Conservation (phyloP, 106 monocot genomes). For the Dioscorea zingiberensis region DNA sequence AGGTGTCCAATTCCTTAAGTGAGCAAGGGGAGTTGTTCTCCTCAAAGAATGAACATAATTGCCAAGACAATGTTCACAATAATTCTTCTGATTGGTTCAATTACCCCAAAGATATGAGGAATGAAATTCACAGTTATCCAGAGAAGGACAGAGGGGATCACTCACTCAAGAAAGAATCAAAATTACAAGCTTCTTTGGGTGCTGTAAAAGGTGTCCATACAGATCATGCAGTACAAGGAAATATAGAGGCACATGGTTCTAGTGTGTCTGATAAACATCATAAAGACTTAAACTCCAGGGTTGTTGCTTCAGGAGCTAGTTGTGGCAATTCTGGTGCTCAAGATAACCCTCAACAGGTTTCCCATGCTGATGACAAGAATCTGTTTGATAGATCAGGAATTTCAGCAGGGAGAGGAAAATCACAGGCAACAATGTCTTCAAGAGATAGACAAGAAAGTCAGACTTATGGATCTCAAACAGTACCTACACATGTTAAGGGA, state of each 20-base stretch:
- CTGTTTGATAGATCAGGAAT: slow-evolving; percentile 5
- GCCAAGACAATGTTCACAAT: neutral
- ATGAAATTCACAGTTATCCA: neutral
- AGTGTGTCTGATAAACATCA: neutral
- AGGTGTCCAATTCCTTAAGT: slow-evolving; percentile 9
- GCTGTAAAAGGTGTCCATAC: neutral
- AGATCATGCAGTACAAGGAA: neutral
- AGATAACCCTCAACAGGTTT: neutral
- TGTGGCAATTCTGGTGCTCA: neutral
- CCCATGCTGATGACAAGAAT: neutral
- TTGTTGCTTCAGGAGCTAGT: neutral
- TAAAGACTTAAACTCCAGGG: neutral
- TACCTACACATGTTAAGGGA: neutral
- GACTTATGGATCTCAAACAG: neutral
- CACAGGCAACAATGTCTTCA: neutral
- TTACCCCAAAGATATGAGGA: slow-evolving; percentile 2
- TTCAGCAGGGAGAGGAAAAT: slow-evolving; percentile 14
- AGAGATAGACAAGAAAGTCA: slow-evolving; percentile 10
- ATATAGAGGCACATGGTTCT: neutral
- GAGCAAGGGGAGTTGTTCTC: slow-evolving; percentile 6
- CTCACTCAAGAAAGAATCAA: neutral
- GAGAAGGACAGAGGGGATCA: slow-evolving; percentile 4
- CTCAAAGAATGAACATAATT: neutral
- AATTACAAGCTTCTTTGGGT: neutral
- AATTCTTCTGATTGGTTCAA: neutral